Evolutionary conservation across 192 early-diverging fungal species (phyloP).

Genomic region (Umbelopsis vinacea): DNA sequence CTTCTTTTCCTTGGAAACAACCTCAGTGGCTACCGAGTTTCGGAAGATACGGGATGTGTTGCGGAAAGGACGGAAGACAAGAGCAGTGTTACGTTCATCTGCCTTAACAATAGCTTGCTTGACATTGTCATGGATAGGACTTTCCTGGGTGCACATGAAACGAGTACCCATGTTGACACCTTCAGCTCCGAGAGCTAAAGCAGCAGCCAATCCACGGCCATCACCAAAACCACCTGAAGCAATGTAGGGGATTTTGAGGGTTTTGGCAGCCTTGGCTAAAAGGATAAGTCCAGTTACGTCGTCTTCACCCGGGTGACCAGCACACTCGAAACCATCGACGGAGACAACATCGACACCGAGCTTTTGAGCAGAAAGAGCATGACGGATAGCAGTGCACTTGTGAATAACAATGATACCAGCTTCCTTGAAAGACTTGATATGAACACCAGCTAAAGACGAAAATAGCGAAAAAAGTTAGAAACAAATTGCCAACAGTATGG

Average conservation of each 20-base stretch:
- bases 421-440: conserved; percentile 76
- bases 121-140: conserved; percentile 75
- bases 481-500: conserved; percentile 7
- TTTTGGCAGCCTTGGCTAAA: conserved; percentile 71
- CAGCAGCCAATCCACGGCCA: conserved; percentile 75
- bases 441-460: conserved; percentile 51
- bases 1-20: conserved; percentile 67
- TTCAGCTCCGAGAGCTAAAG: conserved; percentile 56
- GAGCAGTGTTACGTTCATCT: conserved; percentile 63
- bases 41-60: conserved; percentile 80
- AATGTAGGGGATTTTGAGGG: conserved; percentile 72
- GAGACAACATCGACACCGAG: conserved; percentile 74
- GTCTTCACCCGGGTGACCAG: conserved; percentile 85
- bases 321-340: conserved; percentile 86
- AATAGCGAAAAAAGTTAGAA: conserved; percentile 20
- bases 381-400: conserved; percentile 81
- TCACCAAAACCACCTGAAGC: conserved; percentile 82
- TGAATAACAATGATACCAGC: conserved; percentile 75
- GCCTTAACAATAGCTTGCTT: conserved; percentile 75
- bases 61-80: conserved; percentile 78
- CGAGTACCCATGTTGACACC: conserved; percentile 86
- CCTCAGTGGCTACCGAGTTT: conserved; percentile 71
- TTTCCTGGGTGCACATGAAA: conserved; percentile 82
- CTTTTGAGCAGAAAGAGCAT: conserved; percentile 66
- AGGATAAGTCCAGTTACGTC: conserved; percentile 75